Evolutionary conservation across 768 basidiomycete genomes (phyloP).

Genomic region (Suillus luteus): DNA sequence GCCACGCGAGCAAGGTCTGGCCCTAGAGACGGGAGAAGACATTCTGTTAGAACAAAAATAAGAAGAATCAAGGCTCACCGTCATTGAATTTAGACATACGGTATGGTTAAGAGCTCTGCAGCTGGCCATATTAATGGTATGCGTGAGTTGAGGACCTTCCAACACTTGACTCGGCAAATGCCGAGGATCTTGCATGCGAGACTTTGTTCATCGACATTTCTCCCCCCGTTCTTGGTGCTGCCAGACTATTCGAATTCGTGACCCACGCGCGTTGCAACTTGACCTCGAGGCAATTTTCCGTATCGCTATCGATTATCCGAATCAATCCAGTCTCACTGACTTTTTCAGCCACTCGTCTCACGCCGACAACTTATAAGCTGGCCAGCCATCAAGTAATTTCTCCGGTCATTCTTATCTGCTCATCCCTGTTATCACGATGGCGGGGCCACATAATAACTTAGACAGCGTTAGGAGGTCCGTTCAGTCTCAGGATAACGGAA

Average conservation of each 20-base stretch:
- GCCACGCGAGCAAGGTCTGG: too few species aligned
- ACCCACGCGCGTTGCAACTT: slow-evolving; percentile 4
- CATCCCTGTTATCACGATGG: background rate
- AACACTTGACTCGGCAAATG: too few species aligned
- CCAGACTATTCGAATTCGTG: slow-evolving; percentile 3
- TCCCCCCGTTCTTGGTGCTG: background rate
- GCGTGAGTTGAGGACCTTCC: too few species aligned
- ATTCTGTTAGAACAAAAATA: too few species aligned
- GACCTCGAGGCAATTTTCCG: slow-evolving; percentile 1
- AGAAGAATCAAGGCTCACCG: too few species aligned
- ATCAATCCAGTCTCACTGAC: slow-evolving; percentile 7
- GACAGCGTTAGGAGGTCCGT: background rate
- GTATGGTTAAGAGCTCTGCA: too few species aligned
- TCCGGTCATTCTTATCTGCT: background rate
- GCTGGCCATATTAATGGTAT: too few species aligned
- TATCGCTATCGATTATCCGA: slow-evolving; percentile 2
- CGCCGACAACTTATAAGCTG: slow-evolving; percentile 12
- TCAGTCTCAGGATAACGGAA: slow-evolving; percentile 6
- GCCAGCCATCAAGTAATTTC: background rate
- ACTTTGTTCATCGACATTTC: too few species aligned
- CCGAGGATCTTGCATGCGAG: too few species aligned
- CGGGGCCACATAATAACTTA: background rate
- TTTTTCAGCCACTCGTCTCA: slow-evolving; percentile 5
- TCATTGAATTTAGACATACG: too few species aligned
- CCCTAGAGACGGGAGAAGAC: too few species aligned